A percentile compares a stretch with the other conserved stretches of the same genome.
Evolutionary conservation across 129 eudicot species (phyloP).

Genomic region (Pittosporum tobira): DNA sequence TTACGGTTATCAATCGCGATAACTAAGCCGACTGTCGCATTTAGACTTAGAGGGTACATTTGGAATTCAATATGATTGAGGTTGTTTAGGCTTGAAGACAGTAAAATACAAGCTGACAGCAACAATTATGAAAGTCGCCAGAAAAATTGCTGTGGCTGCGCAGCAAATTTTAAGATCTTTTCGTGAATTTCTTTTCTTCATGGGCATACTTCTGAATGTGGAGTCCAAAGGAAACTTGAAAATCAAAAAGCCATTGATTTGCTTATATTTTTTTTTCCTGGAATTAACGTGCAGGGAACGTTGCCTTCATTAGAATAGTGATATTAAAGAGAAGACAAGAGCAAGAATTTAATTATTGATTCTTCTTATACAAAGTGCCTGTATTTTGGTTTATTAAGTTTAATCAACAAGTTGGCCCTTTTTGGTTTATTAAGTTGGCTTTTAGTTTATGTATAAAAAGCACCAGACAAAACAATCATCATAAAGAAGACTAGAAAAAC

Average conservation of each 20-base stretch:
- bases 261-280: neutral
- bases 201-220: neutral
- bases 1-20: constrained; percentile 9
- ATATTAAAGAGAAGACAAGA: neutral
- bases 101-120: constrained; percentile 8
- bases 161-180: constrained; percentile 16
- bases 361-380: neutral
- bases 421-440: too few species aligned
- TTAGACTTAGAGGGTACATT: constrained; percentile 7
- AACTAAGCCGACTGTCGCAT: constrained; percentile 11
- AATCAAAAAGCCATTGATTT: too few species aligned
- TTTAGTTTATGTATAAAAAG: too few species aligned
- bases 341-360: neutral
- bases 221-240: too few species aligned
- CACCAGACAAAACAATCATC: too few species aligned
- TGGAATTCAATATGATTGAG: constrained; percentile 9
- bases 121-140: neutral
- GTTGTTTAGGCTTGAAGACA: constrained; percentile 16
- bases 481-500: too few species aligned
- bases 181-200: neutral
- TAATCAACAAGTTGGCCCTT: too few species aligned
- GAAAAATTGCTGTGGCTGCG: neutral
- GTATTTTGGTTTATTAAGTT: too few species aligned
- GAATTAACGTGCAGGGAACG: neutral
- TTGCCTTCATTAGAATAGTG: neutral